Conservation (phyloP, 345 rosid genomes). For the Brassica incana region DNA sequence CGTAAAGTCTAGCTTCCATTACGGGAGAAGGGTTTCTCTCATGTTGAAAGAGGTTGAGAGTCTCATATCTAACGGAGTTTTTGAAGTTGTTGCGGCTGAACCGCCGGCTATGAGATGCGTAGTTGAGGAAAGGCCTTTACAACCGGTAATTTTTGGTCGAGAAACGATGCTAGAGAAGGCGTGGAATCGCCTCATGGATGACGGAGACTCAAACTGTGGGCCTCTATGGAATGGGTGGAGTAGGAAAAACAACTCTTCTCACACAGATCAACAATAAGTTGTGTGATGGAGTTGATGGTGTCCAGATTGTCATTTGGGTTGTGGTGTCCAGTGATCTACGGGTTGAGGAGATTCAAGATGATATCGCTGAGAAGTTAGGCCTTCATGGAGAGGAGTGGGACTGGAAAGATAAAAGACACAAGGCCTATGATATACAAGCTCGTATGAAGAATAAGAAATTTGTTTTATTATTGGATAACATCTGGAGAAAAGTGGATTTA, state of each 20-base stretch:
- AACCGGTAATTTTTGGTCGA: neutral
- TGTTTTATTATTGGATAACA: neutral
- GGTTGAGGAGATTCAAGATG: neutral
- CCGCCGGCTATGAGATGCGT: neutral
- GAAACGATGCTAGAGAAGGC: neutral
- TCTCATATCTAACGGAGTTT: neutral
- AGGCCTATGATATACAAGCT: neutral
- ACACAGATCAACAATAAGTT: neutral
- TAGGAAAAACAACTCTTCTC: neutral
- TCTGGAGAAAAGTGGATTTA: neutral
- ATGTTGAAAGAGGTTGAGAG: neutral
- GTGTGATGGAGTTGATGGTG: neutral
- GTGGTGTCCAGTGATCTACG: neutral
- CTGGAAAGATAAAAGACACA: neutral
- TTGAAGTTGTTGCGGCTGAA: neutral
- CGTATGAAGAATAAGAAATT: neutral
- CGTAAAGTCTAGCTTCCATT: neutral
- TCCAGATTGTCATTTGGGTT: neutral
- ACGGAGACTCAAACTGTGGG: neutral
- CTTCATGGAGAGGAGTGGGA: neutral
- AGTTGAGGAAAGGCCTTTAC: neutral
- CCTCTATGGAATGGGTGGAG: neutral
- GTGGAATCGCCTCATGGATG: neutral
- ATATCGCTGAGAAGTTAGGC: neutral
- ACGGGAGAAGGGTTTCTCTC: neutral